phyloP scores from a whole-genome alignment of 1,284 basidiomycete species.

The Leccinum solheimii region DNA sequence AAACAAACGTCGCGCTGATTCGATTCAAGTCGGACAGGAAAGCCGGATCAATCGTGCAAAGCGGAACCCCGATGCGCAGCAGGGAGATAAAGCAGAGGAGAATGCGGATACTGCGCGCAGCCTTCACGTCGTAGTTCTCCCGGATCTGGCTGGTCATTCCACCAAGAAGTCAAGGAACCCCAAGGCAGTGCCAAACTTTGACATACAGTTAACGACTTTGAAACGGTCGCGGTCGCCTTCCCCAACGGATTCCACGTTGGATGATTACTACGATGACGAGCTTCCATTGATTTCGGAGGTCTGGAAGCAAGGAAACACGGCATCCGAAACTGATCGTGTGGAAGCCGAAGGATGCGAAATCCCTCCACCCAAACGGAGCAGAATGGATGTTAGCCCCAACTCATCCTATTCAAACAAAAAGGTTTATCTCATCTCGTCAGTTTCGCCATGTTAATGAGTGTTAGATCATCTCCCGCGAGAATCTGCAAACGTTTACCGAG shows the following conservation, averaged over 20 bases:
- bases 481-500: conserved; percentile 2
- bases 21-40: background rate
- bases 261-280: conserved; percentile 45
- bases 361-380: conserved; percentile 24
- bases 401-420: conserved; percentile 7
- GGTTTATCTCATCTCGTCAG: conserved; percentile 18
- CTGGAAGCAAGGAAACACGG: conserved; percentile 20
- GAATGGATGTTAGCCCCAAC: background rate
- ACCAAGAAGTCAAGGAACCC: conserved; percentile 24
- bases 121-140: conserved; percentile 40
- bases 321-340: conserved; percentile 34
- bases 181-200: conserved; percentile 46
- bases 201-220: conserved; percentile 53
- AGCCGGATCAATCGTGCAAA: conserved; percentile 19
- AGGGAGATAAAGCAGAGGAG: conserved; percentile 49
- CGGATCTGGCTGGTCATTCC: conserved; percentile 41
- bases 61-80: conserved; percentile 36
- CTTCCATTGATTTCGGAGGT: conserved; percentile 47
- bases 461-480: conserved; percentile 6
- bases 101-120: conserved; percentile 43
- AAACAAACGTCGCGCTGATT: background rate
- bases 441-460: conserved; percentile 12
- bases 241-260: conserved; percentile 17
- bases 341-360: conserved; percentile 3
- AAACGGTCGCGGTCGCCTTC: conserved; percentile 34